These are phyloP conservation scores for Prinsepia uniflora DNA, from an alignment of 306 rosid species.

Conservation along the genomic window DNA sequence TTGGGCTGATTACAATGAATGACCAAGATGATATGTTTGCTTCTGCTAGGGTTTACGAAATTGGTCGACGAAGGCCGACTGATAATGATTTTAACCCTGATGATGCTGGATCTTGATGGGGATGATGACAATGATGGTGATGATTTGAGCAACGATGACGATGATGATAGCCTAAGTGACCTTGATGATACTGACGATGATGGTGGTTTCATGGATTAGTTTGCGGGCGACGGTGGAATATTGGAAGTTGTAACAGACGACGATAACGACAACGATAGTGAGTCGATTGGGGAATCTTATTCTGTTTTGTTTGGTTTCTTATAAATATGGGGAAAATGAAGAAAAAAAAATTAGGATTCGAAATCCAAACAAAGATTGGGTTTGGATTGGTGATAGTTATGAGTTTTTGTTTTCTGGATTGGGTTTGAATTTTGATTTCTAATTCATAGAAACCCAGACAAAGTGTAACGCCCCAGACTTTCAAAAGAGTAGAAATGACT, in stretches of 20 bases:
- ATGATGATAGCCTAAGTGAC: conserved; percentile 57
- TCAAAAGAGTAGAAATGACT: too few species aligned
- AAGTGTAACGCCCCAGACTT: too few species aligned
- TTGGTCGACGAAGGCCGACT: conserved; percentile 89
- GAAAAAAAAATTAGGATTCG: too few species aligned
- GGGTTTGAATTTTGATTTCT: too few species aligned
- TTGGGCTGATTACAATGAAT: conserved; percentile 89
- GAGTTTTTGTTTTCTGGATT: too few species aligned
- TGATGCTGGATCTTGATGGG: conserved; percentile 85
- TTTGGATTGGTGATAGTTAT: too few species aligned
- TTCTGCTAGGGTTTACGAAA: conserved; percentile 80
- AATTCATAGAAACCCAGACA: too few species aligned
- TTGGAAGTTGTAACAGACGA: conserved; percentile 67
- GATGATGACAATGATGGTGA: conserved; percentile 73
- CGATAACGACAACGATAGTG: conserved; percentile 81
- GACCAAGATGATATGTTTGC: conserved; percentile 95
- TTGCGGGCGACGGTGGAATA: conserved; percentile 58
- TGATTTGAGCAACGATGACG: conserved; percentile 65
- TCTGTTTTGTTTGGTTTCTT: too few species aligned
- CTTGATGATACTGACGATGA: conserved; percentile 59
- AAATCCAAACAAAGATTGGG: too few species aligned
- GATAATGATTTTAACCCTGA: conserved; percentile 98
- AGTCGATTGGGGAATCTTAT: too few species aligned
- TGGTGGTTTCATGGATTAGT: conserved; percentile 71
- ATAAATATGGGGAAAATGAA: too few species aligned